These are phyloP conservation scores for Diutina mesorugosa DNA, from an alignment of 1,139 yeast species.

Conservation along the genomic window DNA sequence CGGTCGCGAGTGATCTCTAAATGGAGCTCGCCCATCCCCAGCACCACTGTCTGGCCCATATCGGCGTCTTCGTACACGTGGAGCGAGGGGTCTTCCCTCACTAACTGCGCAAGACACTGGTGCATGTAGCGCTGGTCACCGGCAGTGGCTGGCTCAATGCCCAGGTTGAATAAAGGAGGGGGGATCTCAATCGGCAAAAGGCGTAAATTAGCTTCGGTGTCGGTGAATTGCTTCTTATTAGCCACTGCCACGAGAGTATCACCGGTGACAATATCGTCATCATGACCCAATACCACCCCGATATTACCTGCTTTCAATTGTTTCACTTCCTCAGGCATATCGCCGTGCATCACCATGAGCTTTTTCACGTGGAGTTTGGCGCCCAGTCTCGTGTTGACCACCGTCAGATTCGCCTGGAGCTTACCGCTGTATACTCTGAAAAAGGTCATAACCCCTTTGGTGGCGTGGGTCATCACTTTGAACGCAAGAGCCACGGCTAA, in stretches of 20 bases:
- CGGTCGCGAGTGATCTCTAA: conserved; percentile 79
- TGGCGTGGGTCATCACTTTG: conserved; percentile 79
- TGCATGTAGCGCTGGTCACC: conserved; percentile 69
- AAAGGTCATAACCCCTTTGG: conserved; percentile 74
- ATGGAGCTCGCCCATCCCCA: conserved; percentile 97
- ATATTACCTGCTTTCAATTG: conserved; percentile 65
- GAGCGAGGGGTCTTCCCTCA: conserved; percentile 75
- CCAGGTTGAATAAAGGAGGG: conserved; percentile 84
- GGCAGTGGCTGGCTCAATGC: conserved; percentile 71
- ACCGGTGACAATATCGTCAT: conserved; percentile 69
- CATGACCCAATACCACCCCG: conserved; percentile 75
- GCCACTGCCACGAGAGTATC: conserved; percentile 65
- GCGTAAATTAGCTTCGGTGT: conserved; percentile 34
- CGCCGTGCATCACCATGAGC: conserved; percentile 79
- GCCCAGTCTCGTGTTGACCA: conserved; percentile 60
- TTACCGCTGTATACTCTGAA: conserved; percentile 82
- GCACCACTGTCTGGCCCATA: conserved; percentile 70
- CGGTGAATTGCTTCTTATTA: conserved; percentile 32
- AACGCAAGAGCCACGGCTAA: conserved; percentile 78
- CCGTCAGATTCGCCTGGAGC: conserved; percentile 45
- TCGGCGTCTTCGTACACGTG: conserved; percentile 64
- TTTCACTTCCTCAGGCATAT: conserved; percentile 60
- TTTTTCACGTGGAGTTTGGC: conserved; percentile 54
- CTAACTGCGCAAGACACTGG: conserved; percentile 46
- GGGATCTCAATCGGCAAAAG: conserved; percentile 76